These are phyloP conservation scores for Eimeria necatrix DNA, from an alignment of 169 alveolate species.

Conservation along the genomic window DNA sequence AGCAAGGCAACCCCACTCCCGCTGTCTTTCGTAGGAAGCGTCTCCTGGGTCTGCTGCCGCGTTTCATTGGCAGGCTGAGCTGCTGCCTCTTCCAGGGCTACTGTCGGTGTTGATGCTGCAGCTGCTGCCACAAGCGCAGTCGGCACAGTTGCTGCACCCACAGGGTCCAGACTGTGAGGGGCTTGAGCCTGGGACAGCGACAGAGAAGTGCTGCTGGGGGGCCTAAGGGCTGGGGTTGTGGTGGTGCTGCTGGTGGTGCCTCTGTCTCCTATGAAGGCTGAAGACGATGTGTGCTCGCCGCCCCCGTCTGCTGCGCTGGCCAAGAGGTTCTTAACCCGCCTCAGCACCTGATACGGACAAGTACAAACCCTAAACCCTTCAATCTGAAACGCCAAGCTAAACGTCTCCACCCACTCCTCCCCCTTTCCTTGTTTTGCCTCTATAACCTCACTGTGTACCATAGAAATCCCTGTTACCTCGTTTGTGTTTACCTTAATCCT, in stretches of 20 bases:
- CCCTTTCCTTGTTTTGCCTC: not conserved
- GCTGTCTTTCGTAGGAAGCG: not conserved
- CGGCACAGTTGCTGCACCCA: not conserved
- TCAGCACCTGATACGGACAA: not conserved
- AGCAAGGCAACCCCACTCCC: not conserved
- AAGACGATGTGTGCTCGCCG: slow-evolving; percentile 1
- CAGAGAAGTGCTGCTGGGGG: not conserved
- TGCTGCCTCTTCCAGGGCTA: not conserved
- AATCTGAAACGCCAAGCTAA: not conserved
- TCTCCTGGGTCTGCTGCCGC: not conserved
- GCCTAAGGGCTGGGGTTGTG: not conserved
- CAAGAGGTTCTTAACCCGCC: slow-evolving; percentile 17
- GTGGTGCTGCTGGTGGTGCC: slow-evolving; percentile 29
- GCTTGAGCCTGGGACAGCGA: not conserved
- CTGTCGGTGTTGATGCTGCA: not conserved
- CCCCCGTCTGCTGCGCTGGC: not conserved
- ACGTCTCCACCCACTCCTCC: not conserved
- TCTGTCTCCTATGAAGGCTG: slow-evolving; percentile 3
- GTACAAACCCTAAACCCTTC: slow-evolving; percentile 1
- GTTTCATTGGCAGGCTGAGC: not conserved
- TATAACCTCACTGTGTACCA: not conserved
- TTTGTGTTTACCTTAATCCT: too few species aligned
- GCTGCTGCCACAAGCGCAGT: not conserved
- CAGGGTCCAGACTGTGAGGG: not conserved
- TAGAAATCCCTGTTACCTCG: too few species aligned